Evolutionary conservation across 2,329 filamentous ascomycete genomes (phyloP).

Genomic region (Trichothecium sympodiale): DNA sequence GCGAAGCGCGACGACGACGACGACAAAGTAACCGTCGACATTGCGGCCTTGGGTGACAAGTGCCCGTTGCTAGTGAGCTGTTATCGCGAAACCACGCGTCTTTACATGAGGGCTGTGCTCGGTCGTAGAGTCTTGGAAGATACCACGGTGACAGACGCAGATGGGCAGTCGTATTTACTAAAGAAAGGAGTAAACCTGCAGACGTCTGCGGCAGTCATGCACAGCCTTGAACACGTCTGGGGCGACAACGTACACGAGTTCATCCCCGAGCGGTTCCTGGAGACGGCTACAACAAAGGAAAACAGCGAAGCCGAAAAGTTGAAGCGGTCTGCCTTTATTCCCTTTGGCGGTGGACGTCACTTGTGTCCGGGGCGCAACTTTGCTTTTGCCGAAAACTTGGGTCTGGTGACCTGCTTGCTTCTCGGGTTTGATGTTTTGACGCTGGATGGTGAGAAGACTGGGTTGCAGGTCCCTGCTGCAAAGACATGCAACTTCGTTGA

Average conservation of each 20-base stretch:
- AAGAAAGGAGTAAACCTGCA: constrained; percentile 10
- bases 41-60: constrained; percentile 18
- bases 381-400: no score
- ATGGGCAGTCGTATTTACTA: constrained; percentile 10
- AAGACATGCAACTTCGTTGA: no score
- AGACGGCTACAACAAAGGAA: no score
- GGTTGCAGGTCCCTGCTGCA: no score
- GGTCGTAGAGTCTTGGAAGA: no score
- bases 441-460: no score
- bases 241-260: constrained; percentile 3
- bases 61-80: constrained; percentile 30
- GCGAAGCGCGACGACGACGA: neutral
- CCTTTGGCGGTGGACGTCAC: no score
- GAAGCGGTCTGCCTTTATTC: no score
- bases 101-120: constrained; percentile 24
- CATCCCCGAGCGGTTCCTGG: constrained; percentile 4
- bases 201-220: constrained; percentile 2
- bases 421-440: no score
- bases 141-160: constrained; percentile 14
- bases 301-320: no score
- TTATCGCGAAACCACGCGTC: constrained; percentile 29
- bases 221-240: constrained; percentile 3
- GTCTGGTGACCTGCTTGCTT: no score
- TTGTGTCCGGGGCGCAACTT: no score
- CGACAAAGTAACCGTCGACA: constrained; percentile 18